These are phyloP conservation scores for Durusdinium trenchii DNA, from an alignment of 73 alveolate genomes.

Conservation along the genomic window DNA sequence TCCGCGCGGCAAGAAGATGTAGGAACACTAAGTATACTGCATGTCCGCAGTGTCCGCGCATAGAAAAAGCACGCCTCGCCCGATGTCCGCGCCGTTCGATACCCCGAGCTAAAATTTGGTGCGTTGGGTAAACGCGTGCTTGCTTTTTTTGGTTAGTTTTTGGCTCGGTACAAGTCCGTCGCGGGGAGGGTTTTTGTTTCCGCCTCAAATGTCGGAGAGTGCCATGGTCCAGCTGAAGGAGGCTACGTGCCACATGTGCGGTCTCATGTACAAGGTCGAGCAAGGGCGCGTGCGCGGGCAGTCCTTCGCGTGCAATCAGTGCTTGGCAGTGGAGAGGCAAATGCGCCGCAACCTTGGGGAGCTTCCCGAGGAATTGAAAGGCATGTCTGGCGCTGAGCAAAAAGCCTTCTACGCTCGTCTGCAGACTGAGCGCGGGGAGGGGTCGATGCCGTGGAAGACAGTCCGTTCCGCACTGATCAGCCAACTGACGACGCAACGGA, in stretches of 20 bases:
- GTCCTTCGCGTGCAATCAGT: not conserved
- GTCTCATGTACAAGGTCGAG: not conserved
- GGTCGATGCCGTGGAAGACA: not conserved
- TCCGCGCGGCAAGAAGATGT: too few species aligned
- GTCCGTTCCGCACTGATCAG: not conserved
- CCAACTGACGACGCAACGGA: not conserved
- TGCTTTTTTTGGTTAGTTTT: too few species aligned
- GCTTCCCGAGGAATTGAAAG: not conserved
- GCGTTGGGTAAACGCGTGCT: not conserved
- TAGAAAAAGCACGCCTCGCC: not conserved
- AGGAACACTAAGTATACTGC: not conserved
- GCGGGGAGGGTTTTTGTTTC: not conserved
- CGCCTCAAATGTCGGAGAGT: not conserved
- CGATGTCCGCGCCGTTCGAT: not conserved
- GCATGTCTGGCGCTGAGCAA: not conserved
- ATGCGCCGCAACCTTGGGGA: not conserved
- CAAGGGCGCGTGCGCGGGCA: not conserved
- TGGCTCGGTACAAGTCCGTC: not conserved
- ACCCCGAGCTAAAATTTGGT: not conserved
- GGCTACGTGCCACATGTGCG: not conserved
- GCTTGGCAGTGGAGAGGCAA: not conserved
- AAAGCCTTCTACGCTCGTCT: not conserved
- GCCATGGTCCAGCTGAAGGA: not conserved
- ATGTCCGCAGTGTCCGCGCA: not conserved
- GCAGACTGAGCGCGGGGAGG: not conserved